phyloP scores from a whole-genome alignment of 805 yeast species.

The Metschnikowia shivogae region DNA sequence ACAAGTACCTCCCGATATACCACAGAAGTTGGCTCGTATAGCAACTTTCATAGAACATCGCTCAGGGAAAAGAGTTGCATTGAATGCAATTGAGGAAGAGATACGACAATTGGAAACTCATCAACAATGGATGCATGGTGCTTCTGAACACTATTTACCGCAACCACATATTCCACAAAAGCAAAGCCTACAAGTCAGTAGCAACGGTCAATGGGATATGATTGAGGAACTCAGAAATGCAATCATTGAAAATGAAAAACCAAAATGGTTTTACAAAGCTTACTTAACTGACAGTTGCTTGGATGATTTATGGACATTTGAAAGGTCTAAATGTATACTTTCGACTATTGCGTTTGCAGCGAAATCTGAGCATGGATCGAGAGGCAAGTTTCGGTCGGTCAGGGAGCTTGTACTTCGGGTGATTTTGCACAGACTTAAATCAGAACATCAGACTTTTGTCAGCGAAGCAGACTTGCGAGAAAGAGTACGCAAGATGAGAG shows the following conservation, averaged over 20 bases:
- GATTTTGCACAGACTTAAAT: constrained; percentile 9
- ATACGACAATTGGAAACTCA: neutral
- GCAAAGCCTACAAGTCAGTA: neutral
- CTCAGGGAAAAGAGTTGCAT: neutral
- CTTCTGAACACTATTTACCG: neutral
- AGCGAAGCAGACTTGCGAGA: constrained; percentile 8
- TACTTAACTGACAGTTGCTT: constrained; percentile 8
- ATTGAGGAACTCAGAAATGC: neutral
- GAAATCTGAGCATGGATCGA: constrained; percentile 4
- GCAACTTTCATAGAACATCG: neutral
- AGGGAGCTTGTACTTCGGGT: constrained; percentile 9
- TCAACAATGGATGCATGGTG: neutral
- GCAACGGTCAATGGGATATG: neutral
- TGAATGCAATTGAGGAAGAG: neutral
- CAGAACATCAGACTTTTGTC: constrained; percentile 8
- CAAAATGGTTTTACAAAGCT: constrained; percentile 14
- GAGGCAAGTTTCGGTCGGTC: constrained; percentile 7
- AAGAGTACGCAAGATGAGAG: constrained; percentile 20
- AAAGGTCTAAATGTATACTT: constrained; percentile 15
- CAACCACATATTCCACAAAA: neutral
- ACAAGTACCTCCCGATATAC: neutral
- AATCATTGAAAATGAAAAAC: constrained; percentile 1
- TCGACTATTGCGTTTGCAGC: constrained; percentile 18
- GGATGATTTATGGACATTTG: constrained; percentile 18
- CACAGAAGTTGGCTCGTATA: neutral